Evolutionary conservation across 768 basidiomycete genomes (phyloP), one percentile per base, ranked within the genome.

Genomic region (Boletellus ananas): DNA sequence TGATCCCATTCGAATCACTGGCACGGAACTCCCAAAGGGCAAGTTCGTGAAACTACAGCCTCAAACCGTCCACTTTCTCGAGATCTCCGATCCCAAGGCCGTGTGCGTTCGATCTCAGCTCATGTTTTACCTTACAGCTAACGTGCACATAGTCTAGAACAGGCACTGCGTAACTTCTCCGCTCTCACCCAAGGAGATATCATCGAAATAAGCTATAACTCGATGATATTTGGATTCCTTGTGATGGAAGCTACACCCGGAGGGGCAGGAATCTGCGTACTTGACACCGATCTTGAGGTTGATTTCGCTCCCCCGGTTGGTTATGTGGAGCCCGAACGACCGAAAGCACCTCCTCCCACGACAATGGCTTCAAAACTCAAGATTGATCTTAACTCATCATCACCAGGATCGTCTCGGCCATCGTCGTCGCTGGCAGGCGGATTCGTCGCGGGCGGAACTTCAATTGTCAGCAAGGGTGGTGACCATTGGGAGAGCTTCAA

Each of bases 281-380:
- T 96, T 45, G 94, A 99, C 63, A 97, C 94, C 0, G 96, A 99
- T 77, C 81, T 99, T 1, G 94, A 97, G 70, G 96, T 98, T 48
- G 96, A 99, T 67, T 98, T 98, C 64, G 96, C 90, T 1, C 72
- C 94, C 1, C 95, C 95, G 0, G 80, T 90, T 18, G 90, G 90
- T 34, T 99, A 98, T 64, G 87, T 94, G 33, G 96, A 98, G 66
- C 96, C 96, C 2, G 87, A 93, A 57, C 80, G 87, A 40, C 85
- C 87, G 1, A 87, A 90, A 58, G 81, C 92, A 3, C 79, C 81
- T 3, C 84, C 92, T 0, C 85, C 85, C 3, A 66, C 86, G 18
- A 96, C 95, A 3, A 98, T 99, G 95, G 94, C 94, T 3, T 88
- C 87, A 27, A 98, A 97, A 71, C 80, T 98, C 47, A 93, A 93